A percentile compares a stretch with the other conserved stretches of the same genome.
Evolutionary conservation across 208 protist genomes (phyloP).

Genomic region (Trichomonas tenax): DNA sequence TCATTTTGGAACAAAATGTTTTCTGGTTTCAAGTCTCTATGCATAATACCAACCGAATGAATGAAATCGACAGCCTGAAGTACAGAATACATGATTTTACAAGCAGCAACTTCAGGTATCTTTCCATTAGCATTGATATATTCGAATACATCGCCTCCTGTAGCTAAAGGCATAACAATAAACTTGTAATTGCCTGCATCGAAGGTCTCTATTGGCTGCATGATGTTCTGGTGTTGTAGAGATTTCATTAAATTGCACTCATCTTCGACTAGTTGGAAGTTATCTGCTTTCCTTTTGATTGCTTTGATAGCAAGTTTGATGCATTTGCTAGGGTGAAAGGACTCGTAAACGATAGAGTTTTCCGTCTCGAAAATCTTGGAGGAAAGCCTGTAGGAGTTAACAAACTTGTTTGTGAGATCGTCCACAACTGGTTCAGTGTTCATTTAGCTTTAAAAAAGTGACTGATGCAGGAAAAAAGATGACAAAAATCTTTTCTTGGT

Average conservation of each 20-base stretch:
- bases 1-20: not conserved
- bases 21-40: slow-evolving; percentile 5
- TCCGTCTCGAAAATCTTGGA: not conserved
- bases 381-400: not conserved
- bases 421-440: too few relatives aligned
- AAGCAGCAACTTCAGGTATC: not conserved
- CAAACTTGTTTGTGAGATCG: not conserved
- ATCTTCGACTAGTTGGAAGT: not conserved
- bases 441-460: too few relatives aligned
- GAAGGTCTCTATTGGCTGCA: not conserved
- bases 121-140: not conserved
- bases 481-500: too few relatives aligned
- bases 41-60: not conserved
- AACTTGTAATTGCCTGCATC: not conserved
- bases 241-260: not conserved
- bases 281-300: not conserved
- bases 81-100: not conserved
- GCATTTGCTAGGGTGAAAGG: not conserved
- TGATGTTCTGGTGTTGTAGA: not conserved
- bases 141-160: not conserved
- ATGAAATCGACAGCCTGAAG: not conserved
- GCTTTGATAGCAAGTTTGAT: not conserved
- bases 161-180: not conserved
- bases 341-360: not conserved
- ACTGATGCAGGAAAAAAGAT: too few relatives aligned